Percentiles rank a stretch among this genome's conserved stretches.
Conservation (phyloP, 495 filamentous ascomycete species). For the Amniculicola lignicola region DNA sequence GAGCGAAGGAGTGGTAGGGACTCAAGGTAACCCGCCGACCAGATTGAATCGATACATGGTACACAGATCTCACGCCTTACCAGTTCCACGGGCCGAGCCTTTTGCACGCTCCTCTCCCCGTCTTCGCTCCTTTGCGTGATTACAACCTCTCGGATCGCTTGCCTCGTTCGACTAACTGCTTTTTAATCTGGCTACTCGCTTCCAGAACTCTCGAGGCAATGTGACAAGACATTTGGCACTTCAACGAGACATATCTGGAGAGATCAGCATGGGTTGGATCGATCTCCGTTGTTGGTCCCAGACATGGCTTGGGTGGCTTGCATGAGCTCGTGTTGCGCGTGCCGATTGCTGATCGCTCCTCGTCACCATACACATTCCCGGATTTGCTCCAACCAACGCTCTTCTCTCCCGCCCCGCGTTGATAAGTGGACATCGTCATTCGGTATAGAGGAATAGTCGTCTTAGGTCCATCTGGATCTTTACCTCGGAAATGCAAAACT, state of each 20-base stretch:
- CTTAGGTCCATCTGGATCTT: too few species aligned
- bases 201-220: not conserved
- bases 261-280: conserved; percentile 8
- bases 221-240: too few species aligned
- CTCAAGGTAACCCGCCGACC: conserved; percentile 12
- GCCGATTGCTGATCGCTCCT: conserved; percentile 4
- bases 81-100: conserved; percentile 24
- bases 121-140: not conserved
- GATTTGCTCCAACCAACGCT: too few species aligned
- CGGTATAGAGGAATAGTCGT: too few species aligned
- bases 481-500: too few species aligned
- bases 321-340: conserved; percentile 6
- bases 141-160: conserved; percentile 18
- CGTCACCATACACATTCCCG: too few species aligned
- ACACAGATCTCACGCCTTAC: conserved; percentile 25
- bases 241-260: conserved; percentile 1
- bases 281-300: conserved; percentile 17
- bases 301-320: conserved; percentile 17
- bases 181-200: not conserved
- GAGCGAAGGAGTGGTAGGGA: conserved; percentile 2
- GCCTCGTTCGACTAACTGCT: conserved; percentile 3
- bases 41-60: conserved; percentile 25
- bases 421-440: too few species aligned
- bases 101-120: conserved; percentile 6
- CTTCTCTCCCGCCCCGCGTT: too few species aligned